A percentile compares a stretch with the other conserved stretches of the same genome.
These are phyloP conservation scores for Eucommia ulmoides DNA, from an alignment of 257 asterid species.

Conservation along the genomic window DNA sequence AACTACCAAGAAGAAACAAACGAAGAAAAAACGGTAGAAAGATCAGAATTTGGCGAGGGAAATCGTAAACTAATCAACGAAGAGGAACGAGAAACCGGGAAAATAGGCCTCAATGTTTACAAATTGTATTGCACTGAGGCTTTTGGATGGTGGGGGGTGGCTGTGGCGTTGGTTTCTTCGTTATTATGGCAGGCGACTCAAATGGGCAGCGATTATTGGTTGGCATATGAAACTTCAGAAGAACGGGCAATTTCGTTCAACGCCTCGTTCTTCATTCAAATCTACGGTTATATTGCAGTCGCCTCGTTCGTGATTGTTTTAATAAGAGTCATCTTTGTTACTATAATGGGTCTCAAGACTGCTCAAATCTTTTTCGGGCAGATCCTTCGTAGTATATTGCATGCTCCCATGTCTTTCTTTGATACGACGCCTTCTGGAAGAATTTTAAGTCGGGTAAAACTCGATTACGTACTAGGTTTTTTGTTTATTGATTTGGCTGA, in stretches of 20 bases:
- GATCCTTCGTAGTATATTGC: slow-evolving; percentile 68
- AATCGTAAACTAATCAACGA: slow-evolving; percentile 76
- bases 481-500: no score
- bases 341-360: slow-evolving; percentile 78
- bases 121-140: slow-evolving; percentile 69
- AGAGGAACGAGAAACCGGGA: slow-evolving; percentile 80
- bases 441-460: slow-evolving; percentile 81
- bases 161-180: slow-evolving; percentile 31
- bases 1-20: slow-evolving; percentile 40
- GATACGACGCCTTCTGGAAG: slow-evolving; percentile 99
- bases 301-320: slow-evolving; percentile 36
- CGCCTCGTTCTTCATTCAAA: slow-evolving; percentile 55
- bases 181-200: slow-evolving; percentile 62
- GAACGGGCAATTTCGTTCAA: slow-evolving; percentile 40
- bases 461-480: no score
- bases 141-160: slow-evolving; percentile 80
- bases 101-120: slow-evolving; percentile 66
- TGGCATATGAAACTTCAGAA: slow-evolving; percentile 77
- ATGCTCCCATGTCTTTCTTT: slow-evolving; percentile 97
- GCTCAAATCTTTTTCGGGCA: slow-evolving; percentile 75
- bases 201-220: slow-evolving; percentile 84
- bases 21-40: slow-evolving; percentile 25
- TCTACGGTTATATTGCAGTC: slow-evolving; percentile 45
- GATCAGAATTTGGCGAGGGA: slow-evolving; percentile 17
- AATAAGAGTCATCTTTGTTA: slow-evolving; percentile 34